Base-by-base conservation (phyloP, 106 monocot genomes). In the Platanthera zijinensis region DNA sequence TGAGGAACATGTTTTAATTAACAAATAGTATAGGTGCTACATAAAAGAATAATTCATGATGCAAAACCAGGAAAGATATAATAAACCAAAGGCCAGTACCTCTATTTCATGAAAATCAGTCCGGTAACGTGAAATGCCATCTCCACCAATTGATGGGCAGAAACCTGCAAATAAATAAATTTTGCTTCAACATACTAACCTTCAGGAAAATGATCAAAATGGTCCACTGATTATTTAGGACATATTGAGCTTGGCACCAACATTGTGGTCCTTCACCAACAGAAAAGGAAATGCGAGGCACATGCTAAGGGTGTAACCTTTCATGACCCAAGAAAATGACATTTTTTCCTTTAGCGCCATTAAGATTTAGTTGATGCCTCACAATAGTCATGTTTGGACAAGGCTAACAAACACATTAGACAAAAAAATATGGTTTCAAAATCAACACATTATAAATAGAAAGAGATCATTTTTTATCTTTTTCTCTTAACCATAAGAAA, bases 61-160 rank as follows among this genome's bases (percentile, higher is more conserved):
- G 13, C 12, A 72, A 46, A 67, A 71, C 49, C 6, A 78, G 12
- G 49, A 19, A 69, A 75, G 28, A 25, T 49, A 4, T 28, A 21
- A 63, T 52, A 25, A 61, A 53, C 78, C 51, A 39, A 39, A 22
- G 13, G 69, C 57, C 8, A 28, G 64, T 15, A 96, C 96, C 90
- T 94, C 94, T 56, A 97, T 83, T 82, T 94, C 97, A 84, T 94
- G 97, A 61, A 94, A 97, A 84, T 97, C 97, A 39, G 94, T 91
- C 25, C 76, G 87, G 75, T 97, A 97, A 14, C 97, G 86, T 75
- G 97, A 88, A 69, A 93, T 85, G 12, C 86, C 86, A 76, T 88
- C 89, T 66, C 90, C 85, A 67, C 80, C 87, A 73, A 87, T 53
- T 50, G 72, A 77, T 48, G 81, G 84, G 71, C 71, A 85, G 80